phyloP scores from a whole-genome alignment of 805 yeast species.

The Metschnikowia santaceciliae region DNA sequence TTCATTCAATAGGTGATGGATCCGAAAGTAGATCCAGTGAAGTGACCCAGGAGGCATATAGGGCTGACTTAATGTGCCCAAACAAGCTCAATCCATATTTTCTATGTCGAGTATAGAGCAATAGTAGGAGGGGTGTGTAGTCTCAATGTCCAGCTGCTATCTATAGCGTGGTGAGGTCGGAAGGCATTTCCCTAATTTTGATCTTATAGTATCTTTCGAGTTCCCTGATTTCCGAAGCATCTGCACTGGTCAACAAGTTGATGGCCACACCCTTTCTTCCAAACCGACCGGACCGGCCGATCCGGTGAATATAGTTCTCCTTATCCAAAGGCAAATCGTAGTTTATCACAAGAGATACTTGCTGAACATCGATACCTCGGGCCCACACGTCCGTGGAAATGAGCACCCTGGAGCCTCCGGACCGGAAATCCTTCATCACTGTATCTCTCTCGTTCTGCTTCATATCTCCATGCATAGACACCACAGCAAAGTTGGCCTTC shows the following conservation, averaged over 20 bases:
- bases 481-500: conserved; percentile 82
- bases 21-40: too few species aligned
- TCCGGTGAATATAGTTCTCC: conserved; percentile 95
- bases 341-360: conserved; percentile 91
- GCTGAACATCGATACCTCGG: conserved; percentile 98
- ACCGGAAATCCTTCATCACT: conserved; percentile 93
- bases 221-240: conserved; percentile 68
- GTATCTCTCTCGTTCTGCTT: conserved; percentile 91
- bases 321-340: conserved; percentile 90
- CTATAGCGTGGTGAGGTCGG: conserved; percentile 8
- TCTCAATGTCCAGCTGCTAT: too few species aligned
- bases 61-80: too few species aligned
- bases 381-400: conserved; percentile 98
- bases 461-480: conserved; percentile 96
- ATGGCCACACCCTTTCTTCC: conserved; percentile 98
- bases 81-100: too few species aligned
- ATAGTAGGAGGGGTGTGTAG: too few species aligned
- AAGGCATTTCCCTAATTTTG: conserved; percentile 73
- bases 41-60: too few species aligned
- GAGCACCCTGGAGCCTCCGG: conserved; percentile 87
- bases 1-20: too few species aligned
- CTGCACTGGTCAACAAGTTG: conserved; percentile 83
- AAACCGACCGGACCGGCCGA: conserved; percentile 97
- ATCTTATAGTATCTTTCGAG: conserved; percentile 71
- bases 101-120: too few species aligned